Conservation (phyloP, 805 yeast genomes). For the Zygoascus flipseniorum region DNA sequence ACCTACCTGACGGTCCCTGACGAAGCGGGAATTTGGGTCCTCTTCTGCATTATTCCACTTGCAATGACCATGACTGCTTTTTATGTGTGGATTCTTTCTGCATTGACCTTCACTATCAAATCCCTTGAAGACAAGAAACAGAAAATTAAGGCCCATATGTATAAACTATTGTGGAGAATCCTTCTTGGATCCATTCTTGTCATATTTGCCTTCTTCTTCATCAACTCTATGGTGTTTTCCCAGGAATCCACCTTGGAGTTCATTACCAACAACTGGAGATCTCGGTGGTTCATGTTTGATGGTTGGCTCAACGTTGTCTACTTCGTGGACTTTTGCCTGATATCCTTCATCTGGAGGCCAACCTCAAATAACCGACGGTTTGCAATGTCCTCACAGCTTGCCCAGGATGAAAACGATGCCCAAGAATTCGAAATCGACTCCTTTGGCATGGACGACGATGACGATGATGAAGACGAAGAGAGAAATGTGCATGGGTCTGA, state of each 20-base stretch:
- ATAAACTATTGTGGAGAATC: constrained; percentile 66
- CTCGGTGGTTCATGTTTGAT: constrained; percentile 77
- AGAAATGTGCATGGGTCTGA: not conserved
- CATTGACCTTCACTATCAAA: constrained; percentile 67
- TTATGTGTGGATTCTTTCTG: constrained; percentile 64
- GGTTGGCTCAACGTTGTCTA: constrained; percentile 94
- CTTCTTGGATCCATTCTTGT: constrained; percentile 65
- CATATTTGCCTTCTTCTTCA: constrained; percentile 59
- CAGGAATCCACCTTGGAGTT: constrained; percentile 69
- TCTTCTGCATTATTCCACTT: constrained; percentile 63
- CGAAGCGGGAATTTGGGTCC: constrained; percentile 37
- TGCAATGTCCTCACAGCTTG: constrained; percentile 85
- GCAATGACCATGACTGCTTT: constrained; percentile 60
- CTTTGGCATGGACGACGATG: constrained; percentile 34
- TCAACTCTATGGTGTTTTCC: constrained; percentile 61
- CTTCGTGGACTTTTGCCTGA: constrained; percentile 70
- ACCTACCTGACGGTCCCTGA: constrained; percentile 44
- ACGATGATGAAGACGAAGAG: constrained; percentile 21
- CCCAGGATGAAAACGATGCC: constrained; percentile 63
- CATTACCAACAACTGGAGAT: constrained; percentile 85
- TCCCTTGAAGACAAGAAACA: constrained; percentile 79
- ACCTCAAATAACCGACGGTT: constrained; percentile 90
- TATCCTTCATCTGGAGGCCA: constrained; percentile 95
- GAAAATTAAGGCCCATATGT: constrained; percentile 81
- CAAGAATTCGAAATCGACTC: constrained; percentile 61